phyloP scores from a whole-genome alignment of 2,329 filamentous ascomycete species.

The Pseudopyrenochaeta lycopersici region DNA sequence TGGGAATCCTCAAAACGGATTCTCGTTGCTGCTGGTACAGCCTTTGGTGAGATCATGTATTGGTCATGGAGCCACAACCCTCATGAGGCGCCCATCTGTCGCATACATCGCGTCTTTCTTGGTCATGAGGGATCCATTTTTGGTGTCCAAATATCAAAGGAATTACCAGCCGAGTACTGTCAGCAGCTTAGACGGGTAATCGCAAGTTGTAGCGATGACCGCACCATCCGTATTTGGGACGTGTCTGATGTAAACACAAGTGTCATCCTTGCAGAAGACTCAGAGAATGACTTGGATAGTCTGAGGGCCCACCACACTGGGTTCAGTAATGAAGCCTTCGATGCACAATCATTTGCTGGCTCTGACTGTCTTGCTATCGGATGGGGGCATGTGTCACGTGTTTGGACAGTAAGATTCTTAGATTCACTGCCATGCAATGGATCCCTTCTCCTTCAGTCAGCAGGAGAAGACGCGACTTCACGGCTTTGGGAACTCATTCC shows the following conservation, averaged over 20 bases:
- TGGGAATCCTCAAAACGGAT: constrained; percentile 68
- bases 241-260: constrained; percentile 63
- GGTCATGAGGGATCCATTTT: constrained; percentile 94
- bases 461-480: constrained; percentile 83
- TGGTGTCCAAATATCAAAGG: constrained; percentile 77
- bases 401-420: constrained; percentile 84
- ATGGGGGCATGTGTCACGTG: constrained; percentile 88
- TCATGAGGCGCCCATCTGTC: constrained; percentile 29
- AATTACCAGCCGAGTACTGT: constrained; percentile 21
- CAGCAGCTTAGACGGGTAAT: constrained; percentile 69
- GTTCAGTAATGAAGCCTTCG: constrained; percentile 49
- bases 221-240: constrained; percentile 89
- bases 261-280: constrained; percentile 22
- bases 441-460: constrained; percentile 68
- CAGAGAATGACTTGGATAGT: constrained; percentile 28
- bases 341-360: constrained; percentile 25
- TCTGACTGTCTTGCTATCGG: constrained; percentile 68
- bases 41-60: constrained; percentile 91
- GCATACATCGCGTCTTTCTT: constrained; percentile 65
- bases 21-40: constrained; percentile 86
- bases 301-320: constrained; percentile 53
- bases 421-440: constrained; percentile 48
- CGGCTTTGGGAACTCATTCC: constrained; percentile 69
- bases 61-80: constrained; percentile 73
- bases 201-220: constrained; percentile 92